Conservation (phyloP, 2,329 filamentous ascomycete species). For the Colletotrichum spaethianum region DNA sequence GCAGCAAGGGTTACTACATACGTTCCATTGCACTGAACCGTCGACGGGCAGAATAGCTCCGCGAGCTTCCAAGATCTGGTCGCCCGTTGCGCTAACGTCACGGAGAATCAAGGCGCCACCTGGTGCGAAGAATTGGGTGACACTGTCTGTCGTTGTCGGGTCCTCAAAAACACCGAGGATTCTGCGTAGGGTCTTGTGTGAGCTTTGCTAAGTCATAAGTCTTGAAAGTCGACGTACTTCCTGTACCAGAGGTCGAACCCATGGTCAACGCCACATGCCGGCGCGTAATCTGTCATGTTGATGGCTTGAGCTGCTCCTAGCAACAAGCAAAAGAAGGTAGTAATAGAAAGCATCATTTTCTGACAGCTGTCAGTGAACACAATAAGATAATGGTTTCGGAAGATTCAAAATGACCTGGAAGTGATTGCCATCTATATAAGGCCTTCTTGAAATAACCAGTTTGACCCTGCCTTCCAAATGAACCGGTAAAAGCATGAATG, state of each 20-base stretch:
- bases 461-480: background rate
- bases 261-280: background rate
- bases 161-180: background rate
- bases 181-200: background rate
- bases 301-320: background rate
- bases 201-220: background rate
- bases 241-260: background rate
- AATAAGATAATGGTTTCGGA: background rate
- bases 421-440: background rate
- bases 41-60: background rate
- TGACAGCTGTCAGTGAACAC: background rate
- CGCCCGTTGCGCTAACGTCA: background rate
- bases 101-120: background rate
- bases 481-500: background rate
- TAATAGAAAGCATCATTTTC: background rate
- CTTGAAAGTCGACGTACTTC: background rate
- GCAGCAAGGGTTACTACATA: background rate
- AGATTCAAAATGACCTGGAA: background rate
- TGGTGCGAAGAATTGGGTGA: background rate
- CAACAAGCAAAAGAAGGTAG: background rate
- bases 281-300: background rate
- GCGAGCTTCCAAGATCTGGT: background rate
- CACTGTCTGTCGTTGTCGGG: background rate
- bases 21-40: constrained; percentile 2
- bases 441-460: background rate